A percentile compares a stretch with the other conserved stretches of the same genome.
Conservation (phyloP, 352 stramenopile species). For the Phytophthora pini region DNA sequence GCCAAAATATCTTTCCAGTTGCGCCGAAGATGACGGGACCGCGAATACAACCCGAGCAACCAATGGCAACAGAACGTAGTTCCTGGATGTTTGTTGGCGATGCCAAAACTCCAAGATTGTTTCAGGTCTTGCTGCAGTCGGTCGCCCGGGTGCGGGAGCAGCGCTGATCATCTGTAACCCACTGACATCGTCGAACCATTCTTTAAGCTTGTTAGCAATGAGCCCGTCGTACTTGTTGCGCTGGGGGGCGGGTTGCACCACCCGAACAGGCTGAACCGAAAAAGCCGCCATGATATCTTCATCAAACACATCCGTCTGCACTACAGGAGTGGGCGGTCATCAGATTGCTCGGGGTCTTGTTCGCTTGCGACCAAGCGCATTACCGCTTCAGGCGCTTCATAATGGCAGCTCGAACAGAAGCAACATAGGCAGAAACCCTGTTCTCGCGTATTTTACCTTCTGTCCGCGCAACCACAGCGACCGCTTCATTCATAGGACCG, state of each 20-base stretch:
- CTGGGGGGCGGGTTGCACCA: not conserved
- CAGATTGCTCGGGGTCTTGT: not conserved
- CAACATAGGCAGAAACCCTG: not conserved
- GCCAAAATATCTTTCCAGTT: slow-evolving; percentile 7
- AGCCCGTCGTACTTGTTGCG: not conserved
- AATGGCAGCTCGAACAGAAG: not conserved
- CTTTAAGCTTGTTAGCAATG: not conserved
- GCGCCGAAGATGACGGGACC: not conserved
- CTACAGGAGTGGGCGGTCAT: not conserved
- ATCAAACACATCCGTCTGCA: not conserved
- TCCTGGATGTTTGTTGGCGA: not conserved
- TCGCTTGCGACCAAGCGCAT: not conserved
- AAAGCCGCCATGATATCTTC: not conserved
- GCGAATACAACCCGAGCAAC: not conserved
- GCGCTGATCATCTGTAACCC: not conserved
- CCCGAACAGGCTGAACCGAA: not conserved
- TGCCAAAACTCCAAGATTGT: not conserved
- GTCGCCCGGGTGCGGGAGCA: not conserved
- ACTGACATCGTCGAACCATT: not conserved
- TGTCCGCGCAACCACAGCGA: not conserved
- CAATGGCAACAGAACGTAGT: not conserved
- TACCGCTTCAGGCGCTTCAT: not conserved
- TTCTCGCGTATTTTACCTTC: slow-evolving; percentile 1
- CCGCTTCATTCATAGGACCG: not conserved
- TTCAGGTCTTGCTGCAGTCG: not conserved